Evolutionary conservation across 2,329 filamentous ascomycete genomes (phyloP), one percentile per base, ranked within the genome.

Genomic region (Fusarium longipes): DNA sequence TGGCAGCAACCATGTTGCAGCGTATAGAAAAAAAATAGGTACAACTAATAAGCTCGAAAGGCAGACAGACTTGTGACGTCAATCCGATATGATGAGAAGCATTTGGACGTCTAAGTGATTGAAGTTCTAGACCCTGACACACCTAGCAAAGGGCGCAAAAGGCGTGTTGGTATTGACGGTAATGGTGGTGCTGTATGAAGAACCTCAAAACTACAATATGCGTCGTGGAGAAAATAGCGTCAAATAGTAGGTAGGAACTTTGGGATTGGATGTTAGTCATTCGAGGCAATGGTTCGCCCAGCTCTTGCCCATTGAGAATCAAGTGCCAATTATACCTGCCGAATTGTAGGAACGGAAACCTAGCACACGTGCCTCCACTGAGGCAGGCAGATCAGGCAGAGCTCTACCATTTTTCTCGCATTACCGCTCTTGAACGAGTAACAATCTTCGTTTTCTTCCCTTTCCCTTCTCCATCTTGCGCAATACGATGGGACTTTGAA

Each of bases 361-460:
- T 47, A 61, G 52, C 57, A 68, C 64, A 47, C 56, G 59, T 62
- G 57, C 61, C 56, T 68, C 24, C 24, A 36, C 27, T 22, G 22
- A 70, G 49, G 55, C 67, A 71, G 70, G 70, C 62, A 72, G 57
- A 63, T 53, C 62, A 72, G 70, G 70, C 70, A 72, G 70, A 67
- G 50, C 20, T 40, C 14, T 10, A 61, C 63, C 57, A 55, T 50
- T 55, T n/a, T 57, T 65, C 38, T 56, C 30, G 35, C 33, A 15
- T 42, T 33, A 8, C 40, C 56, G 40, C 24, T 56, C 47, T 45
- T 43, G 25, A 48, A 47, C 36, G 52, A 64, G 52, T 47, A 55
- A 65, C 47, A 48, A 36, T 32, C 22, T 47, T 45, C 57, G n/a
- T 40, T 42, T 18, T 22, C 44, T 8, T 27, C 24, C 8, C 14